Base-by-base conservation (phyloP, 345 rosid genomes). In the Gossypium bickii region DNA sequence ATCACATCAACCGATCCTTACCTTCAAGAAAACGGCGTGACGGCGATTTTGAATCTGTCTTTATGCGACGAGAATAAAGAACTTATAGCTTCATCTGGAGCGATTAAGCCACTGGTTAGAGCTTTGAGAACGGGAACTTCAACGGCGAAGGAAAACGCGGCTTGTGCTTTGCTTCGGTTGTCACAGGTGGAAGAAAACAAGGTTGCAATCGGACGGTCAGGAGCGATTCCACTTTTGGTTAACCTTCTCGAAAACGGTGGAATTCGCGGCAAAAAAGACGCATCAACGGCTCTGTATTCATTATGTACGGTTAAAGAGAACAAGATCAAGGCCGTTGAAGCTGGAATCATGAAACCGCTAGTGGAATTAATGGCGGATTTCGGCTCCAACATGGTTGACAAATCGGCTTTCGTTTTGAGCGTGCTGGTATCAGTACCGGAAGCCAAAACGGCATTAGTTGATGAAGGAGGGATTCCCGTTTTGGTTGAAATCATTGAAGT, bases 361-460 rank as follows among this genome's bases (percentile, higher is more conserved):
- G 89, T 92, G 57, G 99, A 94, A 81, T 80, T 95, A 12, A 95
- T 95, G 99, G 94, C 97, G 9, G 99, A 92, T 80, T 88, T 95
- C 49, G 92, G 83, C 56, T 92, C 99, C 9, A 95, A 84, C 87
- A 95, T 95, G 99, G 98, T 92, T 38, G 99, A 95, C 76, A 95
- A 95, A 80, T 89, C 98, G 15, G 99, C 91, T 1, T 91, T 78
- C 72, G 93, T 95, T 16, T 67, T 90, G 87, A 84, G 82, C 68
- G 59, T 86, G 48, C 56, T 95, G 76, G 87, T 88, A 24, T 76
- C 87, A 13, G 81, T 78, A 52, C 78, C 86, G 76, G 98, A 95
- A 73, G 94, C 96, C 4, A 89, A 80, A 69, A 71, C 89, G 64
- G 85, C 97, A 64, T 53, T 91, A 8, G 99, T 95, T 41, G 93